phyloP scores from a whole-genome alignment of 78 protist species.

The Corallochytrium limacisporum region DNA sequence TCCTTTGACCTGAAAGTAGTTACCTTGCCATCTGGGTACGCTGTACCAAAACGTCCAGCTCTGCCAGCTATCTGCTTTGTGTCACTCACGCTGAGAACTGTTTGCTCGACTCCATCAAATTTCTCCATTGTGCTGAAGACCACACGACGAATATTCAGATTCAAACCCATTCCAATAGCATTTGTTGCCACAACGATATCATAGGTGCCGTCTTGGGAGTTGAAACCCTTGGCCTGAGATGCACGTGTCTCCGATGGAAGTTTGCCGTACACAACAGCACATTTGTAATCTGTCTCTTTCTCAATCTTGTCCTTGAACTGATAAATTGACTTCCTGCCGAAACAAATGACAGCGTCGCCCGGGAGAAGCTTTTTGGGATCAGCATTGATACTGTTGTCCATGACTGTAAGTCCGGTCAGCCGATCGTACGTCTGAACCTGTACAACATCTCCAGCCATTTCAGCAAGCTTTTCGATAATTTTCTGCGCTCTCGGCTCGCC shows the following conservation, averaged over 20 bases:
- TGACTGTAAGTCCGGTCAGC: background rate
- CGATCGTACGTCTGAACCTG: slow-evolving; percentile 20
- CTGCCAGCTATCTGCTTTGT: slow-evolving; percentile 39
- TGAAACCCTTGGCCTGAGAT: slow-evolving; percentile 1
- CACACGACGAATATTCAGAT: slow-evolving; percentile 35
- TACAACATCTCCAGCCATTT: slow-evolving; percentile 21
- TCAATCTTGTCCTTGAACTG: background rate
- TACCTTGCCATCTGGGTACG: too few relatives aligned
- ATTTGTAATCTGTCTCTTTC: background rate
- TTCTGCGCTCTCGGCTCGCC: slow-evolving; percentile 29
- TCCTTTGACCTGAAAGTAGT: too few relatives aligned
- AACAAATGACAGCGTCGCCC: slow-evolving; percentile 30
- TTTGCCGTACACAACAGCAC: slow-evolving; percentile 10
- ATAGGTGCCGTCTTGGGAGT: background rate
- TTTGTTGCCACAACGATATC: slow-evolving; percentile 50
- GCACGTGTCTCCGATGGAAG: slow-evolving; percentile 19
- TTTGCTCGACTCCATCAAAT: background rate
- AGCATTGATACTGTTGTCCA: background rate
- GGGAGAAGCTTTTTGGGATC: background rate
- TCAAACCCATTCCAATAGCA: slow-evolving; percentile 64
- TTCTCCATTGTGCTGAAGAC: slow-evolving; percentile 24
- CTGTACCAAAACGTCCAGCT: slow-evolving; percentile 26
- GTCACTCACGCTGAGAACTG: background rate
- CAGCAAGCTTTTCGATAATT: background rate
- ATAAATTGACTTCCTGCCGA: slow-evolving; percentile 1